Conservation (phyloP, 495 filamentous ascomycete genomes). For the Aspergillus heteromorphus region DNA sequence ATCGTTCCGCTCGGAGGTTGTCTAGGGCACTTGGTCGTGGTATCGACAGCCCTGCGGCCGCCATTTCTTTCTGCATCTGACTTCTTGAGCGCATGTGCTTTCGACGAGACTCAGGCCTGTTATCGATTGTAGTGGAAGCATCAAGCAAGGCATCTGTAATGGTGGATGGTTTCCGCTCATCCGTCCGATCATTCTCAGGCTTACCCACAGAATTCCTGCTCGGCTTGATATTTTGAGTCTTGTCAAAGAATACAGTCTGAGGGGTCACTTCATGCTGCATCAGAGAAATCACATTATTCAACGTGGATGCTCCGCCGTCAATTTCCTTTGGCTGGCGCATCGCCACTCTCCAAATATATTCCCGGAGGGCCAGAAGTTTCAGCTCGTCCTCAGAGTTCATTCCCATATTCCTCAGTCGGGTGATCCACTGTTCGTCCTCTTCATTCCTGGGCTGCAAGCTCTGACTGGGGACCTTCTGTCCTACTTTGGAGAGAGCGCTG, state of each 20-base stretch:
- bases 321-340: slow-evolving; percentile 57
- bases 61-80: slow-evolving; percentile 44
- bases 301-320: slow-evolving; percentile 32
- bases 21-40: slow-evolving; percentile 20
- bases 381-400: slow-evolving; percentile 81
- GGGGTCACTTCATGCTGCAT: slow-evolving; percentile 66
- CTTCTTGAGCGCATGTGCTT: slow-evolving; percentile 45
- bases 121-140: slow-evolving; percentile 84
- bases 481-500: slow-evolving; percentile 18
- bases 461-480: slow-evolving; percentile 17
- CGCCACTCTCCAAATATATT: slow-evolving; percentile 87
- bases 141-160: slow-evolving; percentile 89
- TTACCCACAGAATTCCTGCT: slow-evolving; percentile 34
- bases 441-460: slow-evolving; percentile 60
- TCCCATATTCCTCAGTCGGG: slow-evolving; percentile 72
- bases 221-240: slow-evolving; percentile 45
- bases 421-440: slow-evolving; percentile 97
- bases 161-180: slow-evolving; percentile 55
- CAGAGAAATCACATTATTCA: slow-evolving; percentile 67
- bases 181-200: slow-evolving; percentile 18
- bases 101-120: slow-evolving; percentile 51
- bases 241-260: slow-evolving; percentile 90
- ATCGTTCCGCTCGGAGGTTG: slow-evolving; percentile 23
- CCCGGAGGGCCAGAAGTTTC: slow-evolving; percentile 78
- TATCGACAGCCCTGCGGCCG: slow-evolving; percentile 4